These are phyloP conservation scores for Neolentinus lepideus DNA, from an alignment of 1,284 basidiomycete species.

Conservation along the genomic window DNA sequence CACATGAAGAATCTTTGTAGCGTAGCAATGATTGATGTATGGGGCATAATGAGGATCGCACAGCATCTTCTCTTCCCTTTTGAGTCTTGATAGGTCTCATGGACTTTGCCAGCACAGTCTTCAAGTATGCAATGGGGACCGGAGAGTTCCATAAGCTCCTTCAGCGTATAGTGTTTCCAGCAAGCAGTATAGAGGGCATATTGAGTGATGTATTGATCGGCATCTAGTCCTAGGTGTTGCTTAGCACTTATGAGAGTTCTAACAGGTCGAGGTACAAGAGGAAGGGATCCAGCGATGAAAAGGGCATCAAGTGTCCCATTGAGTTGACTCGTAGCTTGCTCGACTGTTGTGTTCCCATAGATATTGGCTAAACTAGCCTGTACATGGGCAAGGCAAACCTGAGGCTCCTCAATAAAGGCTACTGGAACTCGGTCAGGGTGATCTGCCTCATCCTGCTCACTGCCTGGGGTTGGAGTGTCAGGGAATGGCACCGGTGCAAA, in stretches of 20 bases:
- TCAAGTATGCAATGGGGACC: slow-evolving; percentile 11
- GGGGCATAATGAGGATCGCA: slow-evolving; percentile 9
- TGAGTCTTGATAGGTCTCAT: slow-evolving; percentile 3
- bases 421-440: too few relatives aligned
- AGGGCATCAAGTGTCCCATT: background rate
- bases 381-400: too few relatives aligned
- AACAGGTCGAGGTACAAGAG: slow-evolving; percentile 12
- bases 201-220: slow-evolving; percentile 17
- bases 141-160: slow-evolving; percentile 9
- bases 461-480: too few relatives aligned
- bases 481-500: too few relatives aligned
- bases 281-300: slow-evolving; percentile 6
- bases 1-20: slow-evolving; percentile 14
- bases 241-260: slow-evolving; percentile 16
- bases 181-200: slow-evolving; percentile 16
- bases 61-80: background rate
- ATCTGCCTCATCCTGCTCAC: too few relatives aligned
- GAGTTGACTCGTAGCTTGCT: slow-evolving; percentile 1
- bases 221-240: slow-evolving; percentile 17
- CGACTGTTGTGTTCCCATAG: slow-evolving; percentile 4
- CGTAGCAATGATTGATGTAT: slow-evolving; percentile 14
- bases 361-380: slow-evolving; percentile 4
- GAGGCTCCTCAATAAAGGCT: too few relatives aligned
- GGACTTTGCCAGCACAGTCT: slow-evolving; percentile 10
- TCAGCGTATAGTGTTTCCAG: slow-evolving; percentile 17